Evolutionary conservation across 2,329 filamentous ascomycete genomes (phyloP), one percentile per base, ranked within the genome.

Genomic region (Arthrobotrys sphaeroides): DNA sequence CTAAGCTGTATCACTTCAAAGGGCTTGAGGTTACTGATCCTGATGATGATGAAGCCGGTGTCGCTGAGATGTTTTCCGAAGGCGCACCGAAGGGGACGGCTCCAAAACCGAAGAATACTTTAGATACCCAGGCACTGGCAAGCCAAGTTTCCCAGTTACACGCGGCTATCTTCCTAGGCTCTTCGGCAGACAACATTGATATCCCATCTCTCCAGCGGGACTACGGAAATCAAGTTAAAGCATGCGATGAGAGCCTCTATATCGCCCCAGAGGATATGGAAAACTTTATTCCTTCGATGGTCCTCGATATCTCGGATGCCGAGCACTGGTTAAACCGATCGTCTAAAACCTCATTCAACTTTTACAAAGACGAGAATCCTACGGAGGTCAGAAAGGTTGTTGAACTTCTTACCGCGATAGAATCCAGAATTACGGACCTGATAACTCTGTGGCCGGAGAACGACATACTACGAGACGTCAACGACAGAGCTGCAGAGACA

Each of bases 351-450:
- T 49, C 40, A 5, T 96, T 94, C 84, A 97, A 97, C 83, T 97
- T 99, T 82, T 99, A 99, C 82, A 90, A 88, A 0, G 90, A 96
- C 79, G 82, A 90, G 1, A 96, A 98, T 79, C 84, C 94, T 10
- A 82, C 84, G 0, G 92, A 98, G 83, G 89, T 89, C 7, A 89
- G 90, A 74, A 91, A 89, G 75, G 85, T 97, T 2, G 88, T 95
- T 24, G 83, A 82, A 0, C 84, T 97, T 6, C 85, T 93, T 9
- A 86, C 89, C 79, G 88, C 88, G 59, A 88, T 94, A 49, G 89
- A 91, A 80, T 81, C 84, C 51, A 89, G 91, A 13, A 97, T 98
- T 83, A 85, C 86, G 18, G 86, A 91, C 76, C 88, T 99, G 10
- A 84, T 85, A 73, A 83, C 84, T 18, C 82, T 84, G 18, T 90